Percentiles rank a stretch among this genome's conserved stretches.
phyloP scores from a whole-genome alignment of 176 grass and related monocot genomes.

The Hyparrhenia diplandra region DNA sequence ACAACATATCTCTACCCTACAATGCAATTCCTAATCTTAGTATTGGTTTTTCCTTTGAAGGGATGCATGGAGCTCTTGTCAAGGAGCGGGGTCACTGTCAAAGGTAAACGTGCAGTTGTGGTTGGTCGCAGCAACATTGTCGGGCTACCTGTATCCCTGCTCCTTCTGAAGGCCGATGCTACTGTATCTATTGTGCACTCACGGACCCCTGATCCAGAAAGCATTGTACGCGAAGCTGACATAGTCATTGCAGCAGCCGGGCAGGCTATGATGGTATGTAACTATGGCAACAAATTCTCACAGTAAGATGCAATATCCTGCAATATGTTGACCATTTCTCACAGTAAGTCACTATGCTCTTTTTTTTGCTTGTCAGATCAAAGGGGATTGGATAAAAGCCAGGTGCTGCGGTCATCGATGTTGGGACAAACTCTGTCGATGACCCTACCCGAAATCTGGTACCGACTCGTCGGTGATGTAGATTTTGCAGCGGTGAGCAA shows the following conservation, averaged over 20 bases:
- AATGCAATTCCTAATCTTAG: neutral
- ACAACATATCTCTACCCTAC: neutral
- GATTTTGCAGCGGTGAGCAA: slow-evolving; percentile 77
- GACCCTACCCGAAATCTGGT: slow-evolving; percentile 74
- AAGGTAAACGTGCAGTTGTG: slow-evolving; percentile 77
- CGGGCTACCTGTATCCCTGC: slow-evolving; percentile 75
- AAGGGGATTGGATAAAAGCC: slow-evolving; percentile 97
- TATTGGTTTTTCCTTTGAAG: slow-evolving; percentile 37
- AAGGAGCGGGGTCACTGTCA: slow-evolving; percentile 59
- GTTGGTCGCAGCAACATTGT: slow-evolving; percentile 97
- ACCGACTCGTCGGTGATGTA: slow-evolving; percentile 76
- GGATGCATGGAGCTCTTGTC: slow-evolving; percentile 92
- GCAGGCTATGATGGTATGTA: slow-evolving; percentile 80
- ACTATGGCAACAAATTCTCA: neutral
- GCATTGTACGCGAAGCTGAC: slow-evolving; percentile 76
- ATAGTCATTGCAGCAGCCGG: slow-evolving; percentile 90
- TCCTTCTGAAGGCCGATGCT: slow-evolving; percentile 91
- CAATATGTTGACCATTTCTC: neutral
- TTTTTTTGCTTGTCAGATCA: slow-evolving; percentile 59
- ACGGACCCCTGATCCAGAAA: slow-evolving; percentile 58
- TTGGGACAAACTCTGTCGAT: slow-evolving; percentile 75
- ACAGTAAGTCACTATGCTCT: neutral
- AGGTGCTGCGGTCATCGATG: slow-evolving; percentile 80
- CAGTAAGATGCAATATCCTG: neutral
- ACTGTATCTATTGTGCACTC: slow-evolving; percentile 84